These are phyloP conservation scores for Globisporangium perplexum DNA, from an alignment of 352 stramenopile genomes.

Conservation along the genomic window DNA sequence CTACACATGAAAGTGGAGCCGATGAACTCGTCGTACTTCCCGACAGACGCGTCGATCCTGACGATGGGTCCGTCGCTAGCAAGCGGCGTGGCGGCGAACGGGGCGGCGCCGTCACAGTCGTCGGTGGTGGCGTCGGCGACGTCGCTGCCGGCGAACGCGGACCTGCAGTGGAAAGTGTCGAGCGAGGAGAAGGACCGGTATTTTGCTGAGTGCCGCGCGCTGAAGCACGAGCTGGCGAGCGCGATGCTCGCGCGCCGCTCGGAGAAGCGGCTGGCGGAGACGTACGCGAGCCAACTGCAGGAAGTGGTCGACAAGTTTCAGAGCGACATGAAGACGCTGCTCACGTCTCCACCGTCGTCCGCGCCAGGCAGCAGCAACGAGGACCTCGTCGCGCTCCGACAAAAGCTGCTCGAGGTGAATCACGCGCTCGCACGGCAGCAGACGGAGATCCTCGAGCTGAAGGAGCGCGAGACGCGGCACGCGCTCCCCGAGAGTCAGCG, in stretches of 20 bases:
- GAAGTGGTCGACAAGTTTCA: constrained; percentile 53
- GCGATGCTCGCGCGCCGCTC: constrained; percentile 38
- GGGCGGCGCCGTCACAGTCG: constrained; percentile 10
- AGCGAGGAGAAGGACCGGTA: constrained; percentile 66
- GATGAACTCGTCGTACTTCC: constrained; percentile 63
- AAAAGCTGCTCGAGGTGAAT: constrained; percentile 65
- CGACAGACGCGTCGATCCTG: constrained; percentile 52
- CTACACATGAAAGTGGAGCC: constrained; percentile 56
- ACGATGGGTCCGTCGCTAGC: constrained; percentile 37
- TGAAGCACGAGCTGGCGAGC: constrained; percentile 56
- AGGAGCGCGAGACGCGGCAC: constrained; percentile 61
- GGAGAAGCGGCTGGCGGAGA: constrained; percentile 32
- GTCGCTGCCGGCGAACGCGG: constrained; percentile 20
- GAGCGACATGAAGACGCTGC: constrained; percentile 39
- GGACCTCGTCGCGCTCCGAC: constrained; percentile 46
- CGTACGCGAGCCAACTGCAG: constrained; percentile 42
- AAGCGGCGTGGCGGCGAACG: background rate
- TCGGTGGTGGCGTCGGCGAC: constrained; percentile 1
- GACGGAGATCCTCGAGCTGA: constrained; percentile 53
- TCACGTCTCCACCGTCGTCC: constrained; percentile 18
- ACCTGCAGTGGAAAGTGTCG: constrained; percentile 33
- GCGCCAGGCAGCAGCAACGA: constrained; percentile 20
- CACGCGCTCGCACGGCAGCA: constrained; percentile 55
- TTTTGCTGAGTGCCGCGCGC: constrained; percentile 52
- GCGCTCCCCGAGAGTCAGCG: constrained; percentile 54